These are phyloP conservation scores for Clavispora carvajalis DNA, from an alignment of 805 yeast species.

Conservation along the genomic window DNA sequence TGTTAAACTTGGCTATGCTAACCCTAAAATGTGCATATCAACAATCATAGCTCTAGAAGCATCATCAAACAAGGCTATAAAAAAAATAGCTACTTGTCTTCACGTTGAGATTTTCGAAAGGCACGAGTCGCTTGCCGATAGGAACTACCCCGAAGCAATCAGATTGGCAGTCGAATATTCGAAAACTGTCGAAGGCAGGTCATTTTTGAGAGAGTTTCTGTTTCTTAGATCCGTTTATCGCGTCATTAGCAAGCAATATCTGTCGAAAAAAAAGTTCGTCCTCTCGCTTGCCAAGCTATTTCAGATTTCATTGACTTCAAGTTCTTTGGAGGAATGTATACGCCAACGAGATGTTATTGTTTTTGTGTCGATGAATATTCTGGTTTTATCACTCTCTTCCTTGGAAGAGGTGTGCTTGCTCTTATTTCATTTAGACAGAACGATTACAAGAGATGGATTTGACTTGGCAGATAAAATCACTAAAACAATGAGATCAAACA, in stretches of 20 bases:
- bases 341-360: constrained; percentile 18
- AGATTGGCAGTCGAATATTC: constrained; percentile 47
- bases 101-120: constrained; percentile 55
- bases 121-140: constrained; percentile 67
- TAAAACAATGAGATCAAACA: constrained; percentile 10
- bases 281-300: constrained; percentile 18
- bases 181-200: constrained; percentile 7
- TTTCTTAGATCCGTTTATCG: constrained; percentile 39
- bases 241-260: constrained; percentile 35
- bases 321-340: constrained; percentile 7
- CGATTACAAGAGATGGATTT: constrained; percentile 38
- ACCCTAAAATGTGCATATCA: constrained; percentile 66
- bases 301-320: constrained; percentile 7
- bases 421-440: constrained; percentile 39
- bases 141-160: constrained; percentile 60
- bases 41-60: constrained; percentile 68
- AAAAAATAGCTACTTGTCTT: constrained; percentile 44
- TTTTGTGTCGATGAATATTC: constrained; percentile 34
- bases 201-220: constrained; percentile 21
- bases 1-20: constrained; percentile 63
- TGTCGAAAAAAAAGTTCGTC: constrained; percentile 39
- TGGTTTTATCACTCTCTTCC: constrained; percentile 29
- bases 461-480: constrained; percentile 23
- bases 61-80: constrained; percentile 40
- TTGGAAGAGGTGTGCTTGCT: constrained; percentile 50